phyloP scores from a whole-genome alignment of 805 yeast species.

The Starmerella apis region DNA sequence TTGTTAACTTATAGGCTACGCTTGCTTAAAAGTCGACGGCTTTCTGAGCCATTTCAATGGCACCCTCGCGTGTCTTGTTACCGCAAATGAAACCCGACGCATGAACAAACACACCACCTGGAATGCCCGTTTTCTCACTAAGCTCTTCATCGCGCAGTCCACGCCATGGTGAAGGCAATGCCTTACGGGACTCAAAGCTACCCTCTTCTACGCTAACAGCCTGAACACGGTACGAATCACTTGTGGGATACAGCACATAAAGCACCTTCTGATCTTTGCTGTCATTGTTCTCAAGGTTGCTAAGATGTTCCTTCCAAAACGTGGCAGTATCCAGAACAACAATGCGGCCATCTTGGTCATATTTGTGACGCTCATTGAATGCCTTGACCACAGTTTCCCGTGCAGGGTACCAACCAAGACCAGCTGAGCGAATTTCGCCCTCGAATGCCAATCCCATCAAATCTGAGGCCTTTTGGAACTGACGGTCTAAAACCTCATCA shows the following conservation, averaged over 20 bases:
- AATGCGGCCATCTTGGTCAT: constrained; percentile 62
- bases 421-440: constrained; percentile 56
- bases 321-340: constrained; percentile 64
- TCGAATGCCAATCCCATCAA: constrained; percentile 77
- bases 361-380: constrained; percentile 44
- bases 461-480: constrained; percentile 59
- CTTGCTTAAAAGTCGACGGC: constrained; percentile 27
- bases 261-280: constrained; percentile 35
- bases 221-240: constrained; percentile 72
- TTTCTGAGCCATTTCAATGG: constrained; percentile 54
- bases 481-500: constrained; percentile 50
- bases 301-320: constrained; percentile 92
- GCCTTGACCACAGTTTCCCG: constrained; percentile 66
- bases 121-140: constrained; percentile 63
- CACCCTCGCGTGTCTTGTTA: constrained; percentile 68
- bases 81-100: constrained; percentile 98
- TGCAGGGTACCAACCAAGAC: constrained; percentile 87
- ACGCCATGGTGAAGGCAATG: constrained; percentile 85
- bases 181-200: constrained; percentile 74
- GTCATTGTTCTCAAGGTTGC: constrained; percentile 43
- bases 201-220: constrained; percentile 76
- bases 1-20: background rate
- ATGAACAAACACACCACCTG: constrained; percentile 82
- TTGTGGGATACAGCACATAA: constrained; percentile 73
- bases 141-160: constrained; percentile 88